These are phyloP conservation scores for Trypanosoma mega DNA, from an alignment of 208 protist genomes.

Conservation along the genomic window DNA sequence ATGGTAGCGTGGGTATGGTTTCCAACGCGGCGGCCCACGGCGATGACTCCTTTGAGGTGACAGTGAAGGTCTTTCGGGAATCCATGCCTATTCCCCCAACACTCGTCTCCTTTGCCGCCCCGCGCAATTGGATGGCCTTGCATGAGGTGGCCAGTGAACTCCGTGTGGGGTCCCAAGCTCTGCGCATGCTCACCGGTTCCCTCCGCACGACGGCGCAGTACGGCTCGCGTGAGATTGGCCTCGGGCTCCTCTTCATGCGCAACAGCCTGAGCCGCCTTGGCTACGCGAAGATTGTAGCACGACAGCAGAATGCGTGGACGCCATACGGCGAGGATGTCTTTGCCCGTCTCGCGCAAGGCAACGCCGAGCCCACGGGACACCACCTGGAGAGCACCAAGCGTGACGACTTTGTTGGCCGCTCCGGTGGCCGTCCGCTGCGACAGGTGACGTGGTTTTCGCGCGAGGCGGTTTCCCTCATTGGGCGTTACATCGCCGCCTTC, in stretches of 20 bases:
- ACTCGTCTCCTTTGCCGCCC: slow-evolving; percentile 47
- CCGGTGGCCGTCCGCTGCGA: slow-evolving; percentile 37
- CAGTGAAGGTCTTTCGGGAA: slow-evolving; percentile 26
- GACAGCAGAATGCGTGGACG: slow-evolving; percentile 64
- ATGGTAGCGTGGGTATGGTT: slow-evolving; percentile 55
- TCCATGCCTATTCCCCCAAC: slow-evolving; percentile 48
- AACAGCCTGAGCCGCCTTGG: slow-evolving; percentile 73
- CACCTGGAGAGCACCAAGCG: slow-evolving; percentile 67
- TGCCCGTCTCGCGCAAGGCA: slow-evolving; percentile 62
- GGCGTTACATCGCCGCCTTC: slow-evolving; percentile 63
- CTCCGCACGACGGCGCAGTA: slow-evolving; percentile 71
- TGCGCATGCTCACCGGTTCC: slow-evolving; percentile 72
- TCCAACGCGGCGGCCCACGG: slow-evolving; percentile 32
- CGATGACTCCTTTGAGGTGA: slow-evolving; percentile 38
- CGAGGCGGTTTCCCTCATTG: slow-evolving; percentile 57
- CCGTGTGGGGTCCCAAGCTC: slow-evolving; percentile 42
- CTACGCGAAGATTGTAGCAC: slow-evolving; percentile 73
- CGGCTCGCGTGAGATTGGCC: slow-evolving; percentile 82
- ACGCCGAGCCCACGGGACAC: slow-evolving; percentile 48
- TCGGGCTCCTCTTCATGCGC: slow-evolving; percentile 75
- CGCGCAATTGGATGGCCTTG: slow-evolving; percentile 70
- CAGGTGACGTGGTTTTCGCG: slow-evolving; percentile 82
- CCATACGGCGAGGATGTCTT: slow-evolving; percentile 69
- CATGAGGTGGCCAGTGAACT: slow-evolving; percentile 57
- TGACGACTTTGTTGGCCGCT: slow-evolving; percentile 55